A percentile compares a stretch with the other conserved stretches of the same genome.
These are phyloP conservation scores for Penicillium pulvis DNA, from an alignment of 495 filamentous ascomycete species.

Conservation along the genomic window DNA sequence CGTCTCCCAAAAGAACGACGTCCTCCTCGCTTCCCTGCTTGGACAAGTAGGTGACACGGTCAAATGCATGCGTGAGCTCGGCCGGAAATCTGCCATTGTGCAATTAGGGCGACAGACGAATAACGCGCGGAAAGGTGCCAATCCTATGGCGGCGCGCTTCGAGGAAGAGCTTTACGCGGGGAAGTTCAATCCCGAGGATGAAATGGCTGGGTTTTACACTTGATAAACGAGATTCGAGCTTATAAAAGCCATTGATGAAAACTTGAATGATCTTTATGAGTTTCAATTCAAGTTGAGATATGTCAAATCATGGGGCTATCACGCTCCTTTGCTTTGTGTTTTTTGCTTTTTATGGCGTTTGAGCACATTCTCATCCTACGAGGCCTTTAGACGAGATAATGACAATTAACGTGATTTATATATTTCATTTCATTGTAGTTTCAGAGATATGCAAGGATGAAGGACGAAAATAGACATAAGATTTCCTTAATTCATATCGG, in stretches of 20 bases:
- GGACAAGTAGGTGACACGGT: slow-evolving; percentile 67
- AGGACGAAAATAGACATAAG: background rate
- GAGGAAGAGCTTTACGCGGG: slow-evolving; percentile 31
- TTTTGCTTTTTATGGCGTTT: background rate
- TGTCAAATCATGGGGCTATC: background rate
- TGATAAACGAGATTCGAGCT: background rate
- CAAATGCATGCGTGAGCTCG: slow-evolving; percentile 65
- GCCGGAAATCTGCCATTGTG: slow-evolving; percentile 70
- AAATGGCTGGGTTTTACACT: slow-evolving; percentile 3
- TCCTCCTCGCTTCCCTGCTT: slow-evolving; percentile 70
- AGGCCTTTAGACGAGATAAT: slow-evolving; percentile 21
- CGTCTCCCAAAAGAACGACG: slow-evolving; percentile 76
- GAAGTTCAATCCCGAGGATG: background rate
- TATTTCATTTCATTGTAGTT: background rate
- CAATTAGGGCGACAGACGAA: slow-evolving; percentile 47
- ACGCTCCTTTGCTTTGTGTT: background rate
- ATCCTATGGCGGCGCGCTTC: slow-evolving; percentile 24
- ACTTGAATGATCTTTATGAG: background rate
- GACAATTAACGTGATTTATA: slow-evolving; percentile 16
- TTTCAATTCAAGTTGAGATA: background rate
- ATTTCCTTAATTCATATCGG: slow-evolving; percentile 14
- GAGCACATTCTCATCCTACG: slow-evolving; percentile 3
- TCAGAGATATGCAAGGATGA: no score
- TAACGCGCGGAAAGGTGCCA: slow-evolving; percentile 29
- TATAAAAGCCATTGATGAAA: background rate